phyloP scores from a whole-genome alignment of 257 asterid species.

The Nicotiana attenuata region DNA sequence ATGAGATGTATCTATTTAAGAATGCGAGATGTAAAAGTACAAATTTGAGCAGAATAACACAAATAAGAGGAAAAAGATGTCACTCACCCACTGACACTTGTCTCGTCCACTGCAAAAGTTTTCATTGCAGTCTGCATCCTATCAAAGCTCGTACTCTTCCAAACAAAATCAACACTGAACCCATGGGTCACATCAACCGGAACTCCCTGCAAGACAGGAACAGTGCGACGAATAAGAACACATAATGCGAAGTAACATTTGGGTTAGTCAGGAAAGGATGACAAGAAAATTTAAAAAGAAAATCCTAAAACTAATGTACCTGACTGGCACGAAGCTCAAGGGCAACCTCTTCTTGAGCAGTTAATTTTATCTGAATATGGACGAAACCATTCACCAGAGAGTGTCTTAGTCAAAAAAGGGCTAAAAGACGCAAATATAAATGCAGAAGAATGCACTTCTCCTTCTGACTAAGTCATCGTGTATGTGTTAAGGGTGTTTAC shows the following conservation, averaged over 20 bases:
- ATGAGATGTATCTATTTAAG: neutral
- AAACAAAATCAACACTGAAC: slow-evolving; percentile 91
- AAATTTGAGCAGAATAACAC: neutral
- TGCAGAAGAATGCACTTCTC: neutral
- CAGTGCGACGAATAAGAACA: slow-evolving; percentile 13
- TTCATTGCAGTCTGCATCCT: slow-evolving; percentile 99
- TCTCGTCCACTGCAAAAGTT: slow-evolving; percentile 98
- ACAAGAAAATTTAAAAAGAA: no score
- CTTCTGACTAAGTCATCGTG: neutral
- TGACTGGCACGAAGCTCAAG: slow-evolving; percentile 97
- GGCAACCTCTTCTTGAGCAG: slow-evolving; percentile 98
- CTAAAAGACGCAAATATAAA: neutral
- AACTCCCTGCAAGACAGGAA: slow-evolving; percentile 59
- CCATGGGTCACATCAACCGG: slow-evolving; percentile 93
- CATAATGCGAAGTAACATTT: neutral
- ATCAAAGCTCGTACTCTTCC: slow-evolving; percentile 99
- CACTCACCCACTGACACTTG: slow-evolving; percentile 98
- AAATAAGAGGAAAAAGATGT: neutral
- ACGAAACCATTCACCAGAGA: neutral
- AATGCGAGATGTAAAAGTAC: neutral
- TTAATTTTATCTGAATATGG: slow-evolving; percentile 69
- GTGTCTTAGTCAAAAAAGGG: neutral
- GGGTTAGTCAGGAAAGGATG: no score
- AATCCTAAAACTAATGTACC: slow-evolving; percentile 30
- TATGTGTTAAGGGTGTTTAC: neutral